Percentiles rank a stretch among this genome's conserved stretches.
These are phyloP conservation scores for Rhodotorula sp. DNA, from an alignment of 1,284 basidiomycete genomes.

Conservation along the genomic window DNA sequence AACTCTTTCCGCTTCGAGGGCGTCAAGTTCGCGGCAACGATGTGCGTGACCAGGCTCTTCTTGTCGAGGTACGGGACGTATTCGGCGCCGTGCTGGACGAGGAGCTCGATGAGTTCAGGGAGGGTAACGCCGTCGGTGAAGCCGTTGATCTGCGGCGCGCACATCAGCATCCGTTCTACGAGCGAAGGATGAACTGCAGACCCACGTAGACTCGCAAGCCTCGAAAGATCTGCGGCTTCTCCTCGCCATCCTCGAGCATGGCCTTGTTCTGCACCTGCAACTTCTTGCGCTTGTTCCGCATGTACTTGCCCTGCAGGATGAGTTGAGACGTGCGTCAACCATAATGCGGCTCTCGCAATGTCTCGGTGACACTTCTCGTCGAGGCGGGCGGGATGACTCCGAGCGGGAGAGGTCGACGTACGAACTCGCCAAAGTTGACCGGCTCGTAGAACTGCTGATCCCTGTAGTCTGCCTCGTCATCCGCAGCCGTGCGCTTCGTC, in stretches of 20 bases:
- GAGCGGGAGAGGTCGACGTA: not conserved
- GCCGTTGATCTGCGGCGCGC: slow-evolving; percentile 70
- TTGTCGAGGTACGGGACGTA: slow-evolving; percentile 84
- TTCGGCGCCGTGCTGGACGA: slow-evolving; percentile 76
- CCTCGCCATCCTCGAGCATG: slow-evolving; percentile 37
- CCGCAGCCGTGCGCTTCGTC: too few species aligned
- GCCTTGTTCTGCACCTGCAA: slow-evolving; percentile 49
- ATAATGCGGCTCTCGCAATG: too few species aligned
- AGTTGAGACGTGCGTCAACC: too few species aligned
- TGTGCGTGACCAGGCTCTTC: slow-evolving; percentile 65
- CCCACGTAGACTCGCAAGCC: slow-evolving; percentile 73
- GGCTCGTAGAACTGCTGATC: slow-evolving; percentile 1
- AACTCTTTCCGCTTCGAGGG: slow-evolving; percentile 85
- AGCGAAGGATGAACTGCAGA: not conserved
- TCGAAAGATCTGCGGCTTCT: slow-evolving; percentile 61
- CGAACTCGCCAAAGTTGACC: slow-evolving; percentile 20
- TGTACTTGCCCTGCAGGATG: slow-evolving; percentile 63
- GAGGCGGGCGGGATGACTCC: not conserved
- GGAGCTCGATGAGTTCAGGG: slow-evolving; percentile 74
- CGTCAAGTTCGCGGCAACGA: slow-evolving; percentile 85
- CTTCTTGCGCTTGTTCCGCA: slow-evolving; percentile 85
- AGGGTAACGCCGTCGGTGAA: slow-evolving; percentile 65
- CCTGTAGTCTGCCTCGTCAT: not conserved
- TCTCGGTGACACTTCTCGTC: not conserved
- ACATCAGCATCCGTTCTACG: not conserved